A percentile compares a stretch with the other conserved stretches of the same genome.
phyloP scores from a whole-genome alignment of 2,329 filamentous ascomycete genomes.

The Phaeosphaeria sp. region DNA sequence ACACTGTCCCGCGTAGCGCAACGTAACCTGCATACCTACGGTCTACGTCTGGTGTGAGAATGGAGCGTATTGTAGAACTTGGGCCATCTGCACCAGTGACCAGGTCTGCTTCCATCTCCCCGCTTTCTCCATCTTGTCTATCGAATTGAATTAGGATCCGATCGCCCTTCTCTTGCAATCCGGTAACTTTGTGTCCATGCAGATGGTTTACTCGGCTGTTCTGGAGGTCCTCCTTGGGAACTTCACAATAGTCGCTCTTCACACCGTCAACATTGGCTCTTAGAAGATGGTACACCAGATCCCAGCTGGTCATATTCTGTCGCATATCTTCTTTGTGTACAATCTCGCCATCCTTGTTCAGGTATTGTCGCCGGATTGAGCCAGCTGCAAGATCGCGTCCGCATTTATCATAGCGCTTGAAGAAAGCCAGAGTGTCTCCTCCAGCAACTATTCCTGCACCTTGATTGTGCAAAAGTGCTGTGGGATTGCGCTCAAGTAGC shows the following conservation, averaged over 20 bases:
- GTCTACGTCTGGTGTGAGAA: conserved; percentile 26
- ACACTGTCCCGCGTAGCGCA: conserved; percentile 40
- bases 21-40: conserved; percentile 43
- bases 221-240: conserved; percentile 19
- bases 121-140: conserved; percentile 20
- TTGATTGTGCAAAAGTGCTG: conserved; percentile 38
- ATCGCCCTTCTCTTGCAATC: conserved; percentile 22
- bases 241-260: conserved; percentile 33
- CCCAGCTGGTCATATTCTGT: conserved; percentile 48
- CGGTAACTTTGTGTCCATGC: conserved; percentile 33
- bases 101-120: conserved; percentile 31
- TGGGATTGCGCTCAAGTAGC: conserved; percentile 41
- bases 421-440: conserved; percentile 37
- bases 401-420: conserved; percentile 36
- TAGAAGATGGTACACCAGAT: conserved; percentile 41
- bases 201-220: conserved; percentile 25
- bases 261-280: conserved; percentile 40
- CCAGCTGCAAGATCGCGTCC: conserved; percentile 31
- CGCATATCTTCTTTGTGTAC: conserved; percentile 35
- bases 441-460: conserved; percentile 44
- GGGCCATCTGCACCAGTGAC: conserved; percentile 41
- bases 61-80: conserved; percentile 35
- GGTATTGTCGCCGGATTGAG: conserved; percentile 34
- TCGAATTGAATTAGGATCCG: conserved; percentile 26
- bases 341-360: conserved; percentile 35